Conservation (phyloP, 2,329 filamentous ascomycete genomes). For the Penicillium sp. region DNA sequence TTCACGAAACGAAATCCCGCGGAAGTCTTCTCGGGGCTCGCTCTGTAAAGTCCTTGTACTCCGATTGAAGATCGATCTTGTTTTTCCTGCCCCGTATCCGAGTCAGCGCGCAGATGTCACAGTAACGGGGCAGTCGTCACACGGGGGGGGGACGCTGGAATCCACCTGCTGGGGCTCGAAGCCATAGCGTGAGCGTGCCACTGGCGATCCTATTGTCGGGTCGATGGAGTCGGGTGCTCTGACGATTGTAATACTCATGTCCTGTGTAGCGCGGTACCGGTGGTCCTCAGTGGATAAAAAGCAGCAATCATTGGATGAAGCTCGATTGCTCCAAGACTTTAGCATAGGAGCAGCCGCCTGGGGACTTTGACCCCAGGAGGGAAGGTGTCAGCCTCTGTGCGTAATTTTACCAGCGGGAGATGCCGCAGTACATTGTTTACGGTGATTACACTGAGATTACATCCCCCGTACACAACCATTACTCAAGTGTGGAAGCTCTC, state of each 20-base stretch:
- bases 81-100: background rate
- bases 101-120: slow-evolving; percentile 14
- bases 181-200: slow-evolving; percentile 17
- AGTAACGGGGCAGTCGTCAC: slow-evolving; percentile 11
- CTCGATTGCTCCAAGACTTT: no score
- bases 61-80: background rate
- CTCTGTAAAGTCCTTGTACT: slow-evolving; percentile 4
- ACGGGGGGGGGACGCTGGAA: slow-evolving; percentile 1
- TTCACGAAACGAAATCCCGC: slow-evolving; percentile 16
- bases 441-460: background rate
- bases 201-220: slow-evolving; percentile 5
- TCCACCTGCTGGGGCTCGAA: slow-evolving; percentile 1
- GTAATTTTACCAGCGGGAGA: background rate
- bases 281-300: background rate
- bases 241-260: background rate
- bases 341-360: background rate
- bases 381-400: background rate
- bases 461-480: background rate
- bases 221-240: background rate
- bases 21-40: slow-evolving; percentile 9
- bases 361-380: background rate
- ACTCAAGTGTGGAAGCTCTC: background rate
- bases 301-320: background rate
- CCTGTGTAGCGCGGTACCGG: background rate
- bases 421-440: background rate